phyloP scores from a whole-genome alignment of 176 grass and related monocot species.

The Carex kokanica region DNA sequence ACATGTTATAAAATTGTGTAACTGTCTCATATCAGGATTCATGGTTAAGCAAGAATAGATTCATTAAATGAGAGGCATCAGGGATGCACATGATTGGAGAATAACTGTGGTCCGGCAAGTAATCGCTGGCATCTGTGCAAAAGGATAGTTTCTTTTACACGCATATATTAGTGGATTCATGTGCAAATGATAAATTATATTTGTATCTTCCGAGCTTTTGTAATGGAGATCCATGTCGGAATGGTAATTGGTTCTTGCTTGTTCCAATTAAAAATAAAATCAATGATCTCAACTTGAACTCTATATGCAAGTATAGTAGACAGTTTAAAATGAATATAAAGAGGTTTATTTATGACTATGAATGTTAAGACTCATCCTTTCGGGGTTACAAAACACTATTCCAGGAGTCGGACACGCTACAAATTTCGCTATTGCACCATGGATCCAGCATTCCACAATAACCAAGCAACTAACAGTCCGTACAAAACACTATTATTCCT shows the following conservation, averaged over 20 bases:
- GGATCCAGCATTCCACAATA: not conserved
- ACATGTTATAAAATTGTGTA: slow-evolving; percentile 1
- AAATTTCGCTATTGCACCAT: not conserved
- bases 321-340: not conserved
- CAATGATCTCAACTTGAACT: not conserved
- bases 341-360: not conserved
- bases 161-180: slow-evolving; percentile 2
- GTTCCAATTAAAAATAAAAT: not conserved
- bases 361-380: not conserved
- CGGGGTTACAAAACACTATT: not conserved
- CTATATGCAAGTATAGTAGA: not conserved
- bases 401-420: not conserved
- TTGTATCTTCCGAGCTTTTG: not conserved
- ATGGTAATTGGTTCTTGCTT: not conserved
- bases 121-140: slow-evolving; percentile 7
- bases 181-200: not conserved
- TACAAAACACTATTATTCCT: not conserved
- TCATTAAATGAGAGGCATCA: not conserved
- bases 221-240: slow-evolving; percentile 2
- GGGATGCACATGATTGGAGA: slow-evolving; percentile 15
- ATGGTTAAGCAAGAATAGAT: slow-evolving; percentile 17
- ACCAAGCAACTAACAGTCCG: not conserved
- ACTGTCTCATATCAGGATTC: slow-evolving; percentile 21
- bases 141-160: slow-evolving; percentile 21
- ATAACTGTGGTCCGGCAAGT: slow-evolving; percentile 15